phyloP scores from a whole-genome alignment of 176 grass and related monocot genomes.

The Themeda triandra region DNA sequence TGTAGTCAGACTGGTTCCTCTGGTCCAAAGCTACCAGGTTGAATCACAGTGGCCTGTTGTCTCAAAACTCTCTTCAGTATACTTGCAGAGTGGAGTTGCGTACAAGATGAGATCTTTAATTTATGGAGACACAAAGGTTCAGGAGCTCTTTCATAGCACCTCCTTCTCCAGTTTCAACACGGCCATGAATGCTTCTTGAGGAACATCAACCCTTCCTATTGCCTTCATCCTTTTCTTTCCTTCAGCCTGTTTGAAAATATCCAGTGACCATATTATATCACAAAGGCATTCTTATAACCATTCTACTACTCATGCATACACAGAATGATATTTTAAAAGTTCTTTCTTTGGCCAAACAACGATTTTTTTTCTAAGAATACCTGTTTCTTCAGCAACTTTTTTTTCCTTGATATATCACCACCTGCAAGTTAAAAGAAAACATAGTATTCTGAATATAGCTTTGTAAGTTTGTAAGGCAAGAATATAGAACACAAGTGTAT shows the following conservation, averaged over 20 bases:
- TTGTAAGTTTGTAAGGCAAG: not conserved
- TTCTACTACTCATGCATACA: not conserved
- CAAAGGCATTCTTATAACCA: not conserved
- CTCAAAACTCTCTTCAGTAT: not conserved
- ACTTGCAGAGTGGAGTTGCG: not conserved
- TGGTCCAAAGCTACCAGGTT: not conserved
- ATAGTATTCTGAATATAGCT: constrained; percentile 1
- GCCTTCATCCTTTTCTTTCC: constrained; percentile 99
- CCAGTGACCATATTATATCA: not conserved
- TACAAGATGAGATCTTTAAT: not conserved
- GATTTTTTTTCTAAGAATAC: constrained; percentile 33
- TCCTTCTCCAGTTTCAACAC: constrained; percentile 94
- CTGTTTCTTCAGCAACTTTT: constrained; percentile 96
- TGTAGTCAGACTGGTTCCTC: constrained; percentile 1
- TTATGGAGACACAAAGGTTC: not conserved
- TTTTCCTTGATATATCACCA: constrained; percentile 97
- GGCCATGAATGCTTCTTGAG: constrained; percentile 98
- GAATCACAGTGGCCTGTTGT: not conserved
- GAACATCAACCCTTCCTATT: constrained; percentile 92
- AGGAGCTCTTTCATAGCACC: constrained; percentile 49
- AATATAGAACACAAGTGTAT: not conserved
- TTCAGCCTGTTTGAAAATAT: constrained; percentile 69
- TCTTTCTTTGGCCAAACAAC: not conserved
- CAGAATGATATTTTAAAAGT: not conserved
- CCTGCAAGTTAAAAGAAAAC: constrained; percentile 58